Percentiles rank a stretch among this genome's conserved stretches.
Conservation (phyloP, 2,329 filamentous ascomycete species). For the Penicillium sp. region DNA sequence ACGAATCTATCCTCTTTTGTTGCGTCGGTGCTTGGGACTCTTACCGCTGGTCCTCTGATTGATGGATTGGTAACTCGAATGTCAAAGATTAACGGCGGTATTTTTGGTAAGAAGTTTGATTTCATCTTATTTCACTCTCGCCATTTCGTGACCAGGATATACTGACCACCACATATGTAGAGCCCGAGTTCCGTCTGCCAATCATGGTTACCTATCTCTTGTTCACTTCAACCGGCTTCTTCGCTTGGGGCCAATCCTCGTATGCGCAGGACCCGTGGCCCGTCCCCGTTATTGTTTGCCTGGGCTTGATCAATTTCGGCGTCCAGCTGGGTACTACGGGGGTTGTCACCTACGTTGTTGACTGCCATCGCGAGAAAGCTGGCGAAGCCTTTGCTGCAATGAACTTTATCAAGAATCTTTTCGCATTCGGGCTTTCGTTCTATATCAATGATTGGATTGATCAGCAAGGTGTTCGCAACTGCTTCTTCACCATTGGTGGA, state of each 20-base stretch:
- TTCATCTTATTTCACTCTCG: not conserved
- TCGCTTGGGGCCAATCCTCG: constrained; percentile 40
- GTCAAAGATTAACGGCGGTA: constrained; percentile 42
- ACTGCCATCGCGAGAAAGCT: constrained; percentile 45
- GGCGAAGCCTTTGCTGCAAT: constrained; percentile 46
- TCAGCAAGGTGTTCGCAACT: constrained; percentile 41
- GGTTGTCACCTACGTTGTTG: constrained; percentile 45
- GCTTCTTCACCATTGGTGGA: constrained; percentile 45
- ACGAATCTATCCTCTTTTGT: constrained; percentile 42
- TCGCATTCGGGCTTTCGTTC: constrained; percentile 46
- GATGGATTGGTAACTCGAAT: constrained; percentile 42
- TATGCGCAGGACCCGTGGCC: constrained; percentile 36
- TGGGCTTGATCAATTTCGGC: constrained; percentile 42
- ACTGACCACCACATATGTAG: constrained; percentile 14
- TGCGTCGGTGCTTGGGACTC: constrained; percentile 39
- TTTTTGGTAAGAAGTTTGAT: constrained; percentile 31
- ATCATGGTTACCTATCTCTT: constrained; percentile 41
- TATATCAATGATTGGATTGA: constrained; percentile 48
- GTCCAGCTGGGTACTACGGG: constrained; percentile 45
- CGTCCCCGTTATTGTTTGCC: constrained; percentile 43
- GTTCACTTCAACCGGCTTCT: constrained; percentile 45
- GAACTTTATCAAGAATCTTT: constrained; percentile 48
- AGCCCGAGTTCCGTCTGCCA: constrained; percentile 47
- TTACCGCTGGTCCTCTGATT: constrained; percentile 39
- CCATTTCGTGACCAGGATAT: not conserved